A percentile compares a stretch with the other conserved stretches of the same genome.
Conservation (phyloP, 371 early-diverging fungal genomes). For the Umbelopsis sp. region DNA sequence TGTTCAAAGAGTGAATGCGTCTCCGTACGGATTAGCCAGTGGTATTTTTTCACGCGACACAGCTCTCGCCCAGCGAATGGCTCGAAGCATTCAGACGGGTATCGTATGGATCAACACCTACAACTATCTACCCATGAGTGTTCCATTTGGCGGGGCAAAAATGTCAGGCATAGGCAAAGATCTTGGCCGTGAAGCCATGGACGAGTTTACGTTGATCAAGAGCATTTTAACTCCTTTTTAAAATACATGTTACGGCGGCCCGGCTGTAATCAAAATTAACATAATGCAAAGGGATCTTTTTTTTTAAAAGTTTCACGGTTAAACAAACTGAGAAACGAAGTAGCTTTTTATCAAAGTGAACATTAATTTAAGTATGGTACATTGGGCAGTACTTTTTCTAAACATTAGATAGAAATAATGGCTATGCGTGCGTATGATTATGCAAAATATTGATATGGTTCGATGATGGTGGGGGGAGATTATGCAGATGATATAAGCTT, state of each 20-base stretch:
- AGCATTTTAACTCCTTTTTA: slow-evolving; percentile 46
- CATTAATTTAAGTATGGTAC: too few species aligned
- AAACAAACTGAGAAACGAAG: too few species aligned
- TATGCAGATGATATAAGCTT: neutral
- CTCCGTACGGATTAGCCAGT: slow-evolving; percentile 78
- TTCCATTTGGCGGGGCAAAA: slow-evolving; percentile 89
- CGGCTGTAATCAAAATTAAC: neutral
- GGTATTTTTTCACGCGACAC: slow-evolving; percentile 79
- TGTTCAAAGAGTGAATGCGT: slow-evolving; percentile 68
- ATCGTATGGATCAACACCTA: slow-evolving; percentile 57
- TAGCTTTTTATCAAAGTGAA: too few species aligned
- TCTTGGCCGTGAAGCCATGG: slow-evolving; percentile 66
- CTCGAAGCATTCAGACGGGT: slow-evolving; percentile 41
- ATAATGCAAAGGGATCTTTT: neutral
- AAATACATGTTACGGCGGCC: neutral
- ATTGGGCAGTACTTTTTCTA: too few species aligned
- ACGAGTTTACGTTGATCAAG: slow-evolving; percentile 68
- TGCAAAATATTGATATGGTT: neutral
- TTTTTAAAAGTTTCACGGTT: too few species aligned
- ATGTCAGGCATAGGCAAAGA: slow-evolving; percentile 82
- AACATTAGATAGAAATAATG: too few species aligned
- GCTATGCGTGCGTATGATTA: too few species aligned
- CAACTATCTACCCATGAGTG: slow-evolving; percentile 58
- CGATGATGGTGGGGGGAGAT: too few species aligned
- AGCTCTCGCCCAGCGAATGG: slow-evolving; percentile 64